phyloP scores from a whole-genome alignment of 106 monocot species.

The Acanthochlamys bracteata region DNA sequence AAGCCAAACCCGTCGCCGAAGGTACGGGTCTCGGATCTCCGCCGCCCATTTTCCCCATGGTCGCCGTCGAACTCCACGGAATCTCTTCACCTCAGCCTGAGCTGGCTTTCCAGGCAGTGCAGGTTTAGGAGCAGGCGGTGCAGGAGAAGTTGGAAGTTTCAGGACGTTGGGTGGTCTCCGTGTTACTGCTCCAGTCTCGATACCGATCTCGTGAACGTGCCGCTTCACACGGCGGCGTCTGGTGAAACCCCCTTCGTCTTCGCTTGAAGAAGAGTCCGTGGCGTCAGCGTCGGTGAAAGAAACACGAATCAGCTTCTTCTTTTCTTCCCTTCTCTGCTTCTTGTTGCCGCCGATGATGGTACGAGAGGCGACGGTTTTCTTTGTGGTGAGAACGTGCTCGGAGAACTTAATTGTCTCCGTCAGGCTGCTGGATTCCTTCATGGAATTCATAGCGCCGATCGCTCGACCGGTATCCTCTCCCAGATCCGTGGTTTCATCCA shows the following conservation, averaged over 20 bases:
- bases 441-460: constrained; percentile 11
- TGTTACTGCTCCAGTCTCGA: constrained; percentile 1
- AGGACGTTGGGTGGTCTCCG: no score
- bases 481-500: constrained; percentile 2
- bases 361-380: background rate
- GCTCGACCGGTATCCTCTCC: background rate
- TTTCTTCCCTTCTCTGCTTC: background rate
- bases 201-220: constrained; percentile 35
- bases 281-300: constrained; percentile 45
- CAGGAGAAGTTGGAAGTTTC: background rate
- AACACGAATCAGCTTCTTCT: constrained; percentile 23
- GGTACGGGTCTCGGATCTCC: constrained; percentile 54
- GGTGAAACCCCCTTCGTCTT: constrained; percentile 6
- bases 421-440: background rate
- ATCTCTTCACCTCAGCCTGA: background rate
- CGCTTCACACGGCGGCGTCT: constrained; percentile 17
- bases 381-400: constrained; percentile 22
- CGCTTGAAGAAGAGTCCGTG: constrained; percentile 47
- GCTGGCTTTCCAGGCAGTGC: background rate
- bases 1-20: constrained; percentile 47
- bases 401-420: constrained; percentile 10
- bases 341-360: background rate
- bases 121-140: background rate
- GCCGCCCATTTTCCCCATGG: constrained; percentile 51
- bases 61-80: constrained; percentile 23